These are phyloP conservation scores for Rhynchospora pubera DNA, from an alignment of 176 grass and related monocot species.

Conservation along the genomic window DNA sequence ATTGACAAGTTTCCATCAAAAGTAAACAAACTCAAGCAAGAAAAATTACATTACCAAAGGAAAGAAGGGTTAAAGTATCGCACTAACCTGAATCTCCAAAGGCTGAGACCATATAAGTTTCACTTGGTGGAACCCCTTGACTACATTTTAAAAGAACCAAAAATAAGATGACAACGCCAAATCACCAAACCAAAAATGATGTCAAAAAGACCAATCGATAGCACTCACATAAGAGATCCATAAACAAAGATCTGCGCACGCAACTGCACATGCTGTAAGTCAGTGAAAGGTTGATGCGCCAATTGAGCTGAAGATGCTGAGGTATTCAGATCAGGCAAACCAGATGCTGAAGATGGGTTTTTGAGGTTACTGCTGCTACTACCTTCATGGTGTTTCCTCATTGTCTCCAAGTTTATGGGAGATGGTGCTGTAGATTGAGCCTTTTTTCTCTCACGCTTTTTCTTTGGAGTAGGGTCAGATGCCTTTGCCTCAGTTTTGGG, in stretches of 20 bases:
- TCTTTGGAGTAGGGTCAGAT: constrained; percentile 16
- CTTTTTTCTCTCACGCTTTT: constrained; percentile 36
- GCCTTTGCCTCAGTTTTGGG: constrained; percentile 10
- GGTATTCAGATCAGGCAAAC: constrained; percentile 43
- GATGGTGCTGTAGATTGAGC: constrained; percentile 24
- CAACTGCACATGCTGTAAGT: constrained; percentile 78
- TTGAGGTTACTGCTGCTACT: constrained; percentile 35
- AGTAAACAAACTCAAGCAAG: not conserved
- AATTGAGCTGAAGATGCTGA: constrained; percentile 41
- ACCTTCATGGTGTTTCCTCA: constrained; percentile 29
- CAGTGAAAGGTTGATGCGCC: constrained; percentile 71
- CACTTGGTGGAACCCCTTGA: constrained; percentile 79
- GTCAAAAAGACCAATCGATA: constrained; percentile 12
- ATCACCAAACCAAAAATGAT: not conserved
- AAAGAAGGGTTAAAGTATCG: not conserved
- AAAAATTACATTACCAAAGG: constrained; percentile 1
- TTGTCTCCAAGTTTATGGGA: constrained; percentile 24
- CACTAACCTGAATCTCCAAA: constrained; percentile 89
- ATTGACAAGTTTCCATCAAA: constrained; percentile 22
- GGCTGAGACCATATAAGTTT: constrained; percentile 89
- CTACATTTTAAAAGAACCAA: constrained; percentile 47
- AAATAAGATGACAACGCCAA: not conserved
- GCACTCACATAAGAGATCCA: constrained; percentile 93
- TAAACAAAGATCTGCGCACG: constrained; percentile 98
- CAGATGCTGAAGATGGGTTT: constrained; percentile 40